Evolutionary conservation across 129 eudicot genomes (phyloP).

Genomic region (Flaveria bidentis): DNA sequence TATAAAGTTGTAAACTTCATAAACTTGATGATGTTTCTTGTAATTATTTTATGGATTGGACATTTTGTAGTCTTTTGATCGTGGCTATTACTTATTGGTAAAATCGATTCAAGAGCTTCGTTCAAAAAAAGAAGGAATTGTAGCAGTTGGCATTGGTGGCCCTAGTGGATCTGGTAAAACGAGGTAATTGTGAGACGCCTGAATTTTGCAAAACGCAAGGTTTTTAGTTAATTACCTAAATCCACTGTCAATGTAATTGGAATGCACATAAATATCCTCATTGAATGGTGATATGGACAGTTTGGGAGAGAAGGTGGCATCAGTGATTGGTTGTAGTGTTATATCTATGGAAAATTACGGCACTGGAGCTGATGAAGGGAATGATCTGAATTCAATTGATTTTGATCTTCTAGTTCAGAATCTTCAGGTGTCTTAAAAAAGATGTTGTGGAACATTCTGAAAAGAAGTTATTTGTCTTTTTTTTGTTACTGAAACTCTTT

Average conservation of each 20-base stretch:
- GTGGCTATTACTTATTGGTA: slow-evolving; percentile 87
- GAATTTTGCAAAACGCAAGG: slow-evolving; percentile 1
- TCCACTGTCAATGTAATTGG: not conserved
- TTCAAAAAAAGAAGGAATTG: slow-evolving; percentile 84
- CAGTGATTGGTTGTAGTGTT: slow-evolving; percentile 90
- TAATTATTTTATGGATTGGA: slow-evolving; percentile 20
- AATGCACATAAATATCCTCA: slow-evolving; percentile 24
- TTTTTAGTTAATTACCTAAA: not conserved
- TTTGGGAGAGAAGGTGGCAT: slow-evolving; percentile 96
- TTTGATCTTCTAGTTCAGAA: slow-evolving; percentile 81
- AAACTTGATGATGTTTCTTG: not conserved
- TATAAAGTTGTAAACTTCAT: not conserved
- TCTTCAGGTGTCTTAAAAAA: slow-evolving; percentile 65
- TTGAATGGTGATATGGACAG: slow-evolving; percentile 50
- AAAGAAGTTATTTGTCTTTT: not conserved
- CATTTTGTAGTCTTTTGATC: slow-evolving; percentile 79
- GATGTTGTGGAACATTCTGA: not conserved
- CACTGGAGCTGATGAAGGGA: slow-evolving; percentile 79
- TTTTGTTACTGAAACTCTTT: slow-evolving; percentile 2
- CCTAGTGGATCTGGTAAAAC: slow-evolving; percentile 99
- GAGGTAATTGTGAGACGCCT: slow-evolving; percentile 74
- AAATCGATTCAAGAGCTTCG: slow-evolving; percentile 97
- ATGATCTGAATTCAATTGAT: slow-evolving; percentile 74
- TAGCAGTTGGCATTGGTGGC: slow-evolving; percentile 97
- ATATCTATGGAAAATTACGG: slow-evolving; percentile 98